Conservation (phyloP, 148 eudicot species). For the Chenopodium formosanum region DNA sequence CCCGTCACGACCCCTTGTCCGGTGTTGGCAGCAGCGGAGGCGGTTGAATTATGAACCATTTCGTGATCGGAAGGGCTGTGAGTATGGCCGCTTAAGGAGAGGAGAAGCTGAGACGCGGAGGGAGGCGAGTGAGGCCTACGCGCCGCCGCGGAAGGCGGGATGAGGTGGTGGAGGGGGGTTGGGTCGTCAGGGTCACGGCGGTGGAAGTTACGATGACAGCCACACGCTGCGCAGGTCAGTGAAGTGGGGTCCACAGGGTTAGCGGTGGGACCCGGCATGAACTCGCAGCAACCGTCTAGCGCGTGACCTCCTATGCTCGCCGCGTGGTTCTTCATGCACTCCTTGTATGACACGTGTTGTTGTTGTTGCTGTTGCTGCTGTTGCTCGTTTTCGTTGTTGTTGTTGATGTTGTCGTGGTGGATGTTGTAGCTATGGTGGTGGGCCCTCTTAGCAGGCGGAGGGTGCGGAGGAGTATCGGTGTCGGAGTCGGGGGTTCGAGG, state of each 20-base stretch:
- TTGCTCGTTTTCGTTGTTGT: slow-evolving; percentile 9
- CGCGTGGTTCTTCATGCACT: slow-evolving; percentile 79
- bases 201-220: slow-evolving; percentile 92
- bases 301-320: slow-evolving; percentile 81
- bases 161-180: slow-evolving; percentile 25
- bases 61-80: slow-evolving; percentile 29
- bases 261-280: slow-evolving; percentile 59
- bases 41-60: neutral
- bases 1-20: neutral
- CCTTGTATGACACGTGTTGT: slow-evolving; percentile 45
- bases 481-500: slow-evolving; percentile 37
- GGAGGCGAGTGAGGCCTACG: slow-evolving; percentile 32
- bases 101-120: slow-evolving; percentile 32
- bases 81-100: slow-evolving; percentile 22
- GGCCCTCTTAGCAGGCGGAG: slow-evolving; percentile 21
- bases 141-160: slow-evolving; percentile 12
- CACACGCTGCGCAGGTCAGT: slow-evolving; percentile 75
- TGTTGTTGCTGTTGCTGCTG: neutral
- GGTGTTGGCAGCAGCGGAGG: neutral
- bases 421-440: slow-evolving; percentile 14
- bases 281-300: slow-evolving; percentile 83
- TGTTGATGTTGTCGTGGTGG: slow-evolving; percentile 5
- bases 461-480: slow-evolving; percentile 47
- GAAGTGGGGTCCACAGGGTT: slow-evolving; percentile 40
- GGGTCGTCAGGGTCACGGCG: slow-evolving; percentile 60